Evolutionary conservation across 257 asterid genomes (phyloP), one percentile per base, ranked within the genome.

Genomic region (Paulownia fortunei): DNA sequence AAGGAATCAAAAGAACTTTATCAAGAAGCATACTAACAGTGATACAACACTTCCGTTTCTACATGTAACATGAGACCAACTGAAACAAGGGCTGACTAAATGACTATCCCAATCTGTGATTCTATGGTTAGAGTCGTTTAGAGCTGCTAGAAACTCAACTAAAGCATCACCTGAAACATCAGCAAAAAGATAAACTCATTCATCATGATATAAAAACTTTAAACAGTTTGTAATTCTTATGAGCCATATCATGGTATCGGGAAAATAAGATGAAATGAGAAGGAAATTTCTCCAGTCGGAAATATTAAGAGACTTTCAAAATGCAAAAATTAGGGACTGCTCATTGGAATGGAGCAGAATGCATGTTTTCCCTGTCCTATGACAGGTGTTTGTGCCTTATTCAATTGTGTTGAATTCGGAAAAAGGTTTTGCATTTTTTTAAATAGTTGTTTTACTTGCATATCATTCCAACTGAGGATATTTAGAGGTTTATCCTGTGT

Each of bases 1-100:
- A 18, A 8, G 0, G 1, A 73, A 39, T 19, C 34, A 39, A 9
- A 54, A 73, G 12, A 56, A 42, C 5, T 5, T 10, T 1, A 16
- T 5, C 18, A 8, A 18, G 74, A 30, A 64, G 74, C 80, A 47
- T 73, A 83, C 92, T 88, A 37, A 94, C 98, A 94, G 76, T 49
- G 97, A 86, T 51, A 85, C 86, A 23, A 94, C 97, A 18, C 81
- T 79, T 81, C 93, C 97, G 27, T 92, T 79, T 79, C 30, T 71
- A 77, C 98, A 94, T 4, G 97, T 87, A 55, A 94, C 96, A 56
- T 87, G 87, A 71, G 97, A 86, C 98, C 97, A 94, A 75, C 97
- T 94, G 84, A 75, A 80, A 83, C 98, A 94, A 32, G 98, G 98
- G 87, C 95, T 89, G 42, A 94, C 98, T 36, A 91, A 84, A 84